Evolutionary conservation across 2,329 filamentous ascomycete genomes (phyloP).

Genomic region (Aureobasidium mangrovei): DNA sequence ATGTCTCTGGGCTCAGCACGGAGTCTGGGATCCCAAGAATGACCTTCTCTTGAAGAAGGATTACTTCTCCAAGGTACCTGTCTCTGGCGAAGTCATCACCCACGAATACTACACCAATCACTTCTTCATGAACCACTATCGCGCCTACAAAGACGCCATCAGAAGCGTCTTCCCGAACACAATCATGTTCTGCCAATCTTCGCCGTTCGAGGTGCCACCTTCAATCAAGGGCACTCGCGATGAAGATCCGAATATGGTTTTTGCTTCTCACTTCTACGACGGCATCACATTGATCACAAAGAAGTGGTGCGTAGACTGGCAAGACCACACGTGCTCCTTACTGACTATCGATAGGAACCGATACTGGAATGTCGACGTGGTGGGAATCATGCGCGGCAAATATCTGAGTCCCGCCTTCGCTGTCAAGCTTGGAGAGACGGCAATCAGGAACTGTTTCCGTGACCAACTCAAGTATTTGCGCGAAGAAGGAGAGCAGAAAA

Average conservation of each 20-base stretch:
- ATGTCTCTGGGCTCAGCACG: slow-evolving; percentile 94
- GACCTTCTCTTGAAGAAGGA: slow-evolving; percentile 73
- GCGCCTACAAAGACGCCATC: slow-evolving; percentile 65
- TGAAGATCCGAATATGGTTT: slow-evolving; percentile 83
- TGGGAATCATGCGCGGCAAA: slow-evolving; percentile 80
- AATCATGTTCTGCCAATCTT: slow-evolving; percentile 84
- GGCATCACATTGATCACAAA: slow-evolving; percentile 95
- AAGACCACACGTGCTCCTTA: no score
- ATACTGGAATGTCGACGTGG: slow-evolving; percentile 91
- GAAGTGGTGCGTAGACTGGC: slow-evolving; percentile 56
- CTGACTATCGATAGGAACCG: slow-evolving; percentile 53
- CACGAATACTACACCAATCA: slow-evolving; percentile 83
- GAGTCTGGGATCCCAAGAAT: slow-evolving; percentile 77
- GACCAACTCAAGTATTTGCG: slow-evolving; percentile 78
- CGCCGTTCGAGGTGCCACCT: slow-evolving; percentile 85
- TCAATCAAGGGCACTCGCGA: slow-evolving; percentile 77
- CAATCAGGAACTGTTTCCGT: slow-evolving; percentile 85
- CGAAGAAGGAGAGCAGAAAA: slow-evolving; percentile 78
- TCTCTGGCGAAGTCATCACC: slow-evolving; percentile 62
- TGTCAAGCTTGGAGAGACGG: slow-evolving; percentile 84
- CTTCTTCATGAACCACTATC: slow-evolving; percentile 82
- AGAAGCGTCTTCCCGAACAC: slow-evolving; percentile 67
- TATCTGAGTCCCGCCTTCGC: slow-evolving; percentile 86
- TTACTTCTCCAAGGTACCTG: slow-evolving; percentile 76
- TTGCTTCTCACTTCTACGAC: slow-evolving; percentile 93